phyloP scores from a whole-genome alignment of 169 alveolate species.

The Cryptosporidium canis region DNA sequence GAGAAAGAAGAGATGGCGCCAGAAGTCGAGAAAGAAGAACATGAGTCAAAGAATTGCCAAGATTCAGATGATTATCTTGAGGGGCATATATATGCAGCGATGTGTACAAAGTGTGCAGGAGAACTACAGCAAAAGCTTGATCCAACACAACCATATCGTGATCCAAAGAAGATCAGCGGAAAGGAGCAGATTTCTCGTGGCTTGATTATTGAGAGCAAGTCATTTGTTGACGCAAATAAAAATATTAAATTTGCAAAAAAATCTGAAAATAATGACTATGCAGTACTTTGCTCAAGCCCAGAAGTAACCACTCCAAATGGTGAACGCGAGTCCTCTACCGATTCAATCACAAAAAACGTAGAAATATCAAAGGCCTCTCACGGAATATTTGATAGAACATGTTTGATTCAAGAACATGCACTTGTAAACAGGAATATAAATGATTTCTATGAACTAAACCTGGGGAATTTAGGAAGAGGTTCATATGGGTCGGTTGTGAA shows the following conservation, averaged over 20 bases:
- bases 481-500: slow-evolving; percentile 89
- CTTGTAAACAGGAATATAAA: slow-evolving; percentile 75
- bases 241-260: neutral
- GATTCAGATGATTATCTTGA: slow-evolving; percentile 22
- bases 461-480: slow-evolving; percentile 88
- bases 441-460: slow-evolving; percentile 84
- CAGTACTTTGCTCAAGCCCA: slow-evolving; percentile 45
- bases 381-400: slow-evolving; percentile 59
- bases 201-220: slow-evolving; percentile 51
- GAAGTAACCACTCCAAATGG: slow-evolving; percentile 55
- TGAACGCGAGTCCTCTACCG: neutral
- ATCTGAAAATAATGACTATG: neutral
- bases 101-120: slow-evolving; percentile 73
- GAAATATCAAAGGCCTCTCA: neutral
- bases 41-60: neutral
- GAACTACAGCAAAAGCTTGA: slow-evolving; percentile 45
- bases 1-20: neutral
- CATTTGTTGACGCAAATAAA: slow-evolving; percentile 68
- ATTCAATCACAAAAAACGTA: neutral
- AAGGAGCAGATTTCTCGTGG: slow-evolving; percentile 62
- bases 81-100: slow-evolving; percentile 54
- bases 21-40: neutral
- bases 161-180: slow-evolving; percentile 56
- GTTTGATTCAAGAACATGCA: slow-evolving; percentile 65
- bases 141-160: slow-evolving; percentile 58